These are phyloP conservation scores for Andalucia godoyi DNA, from an alignment of 78 protist genomes.

Conservation along the genomic window DNA sequence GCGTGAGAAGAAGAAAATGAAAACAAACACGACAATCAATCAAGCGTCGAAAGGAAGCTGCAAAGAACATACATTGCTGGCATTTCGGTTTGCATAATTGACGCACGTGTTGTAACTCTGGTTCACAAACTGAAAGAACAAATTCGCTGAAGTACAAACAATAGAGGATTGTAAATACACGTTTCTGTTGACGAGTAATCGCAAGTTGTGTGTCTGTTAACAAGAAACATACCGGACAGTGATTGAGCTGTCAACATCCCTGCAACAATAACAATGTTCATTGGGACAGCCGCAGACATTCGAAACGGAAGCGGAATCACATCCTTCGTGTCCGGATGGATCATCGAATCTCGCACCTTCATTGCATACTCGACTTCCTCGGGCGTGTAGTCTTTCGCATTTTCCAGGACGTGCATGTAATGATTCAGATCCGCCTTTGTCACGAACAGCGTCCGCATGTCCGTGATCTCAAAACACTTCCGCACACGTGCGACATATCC, in stretches of 20 bases:
- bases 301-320: conserved; percentile 47
- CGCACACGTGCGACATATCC: no score
- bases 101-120: conserved; percentile 52
- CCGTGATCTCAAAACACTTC: no score
- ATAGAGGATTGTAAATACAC: not conserved
- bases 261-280: conserved; percentile 40
- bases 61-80: conserved; percentile 34
- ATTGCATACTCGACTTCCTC: no score
- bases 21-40: no score
- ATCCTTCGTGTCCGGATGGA: conserved; percentile 67
- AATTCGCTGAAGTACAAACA: conserved; percentile 15
- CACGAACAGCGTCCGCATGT: no score
- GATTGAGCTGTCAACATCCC: conserved; percentile 36
- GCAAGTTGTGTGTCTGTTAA: no score
- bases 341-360: conserved; percentile 36
- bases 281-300: conserved; percentile 16
- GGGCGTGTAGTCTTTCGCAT: no score
- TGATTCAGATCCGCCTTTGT: no score
- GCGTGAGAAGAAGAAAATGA: no score
- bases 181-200: no score
- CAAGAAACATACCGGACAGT: not conserved
- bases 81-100: conserved; percentile 50
- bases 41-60: no score
- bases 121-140: conserved; percentile 64
- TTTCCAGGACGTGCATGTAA: no score